Base-by-base conservation (phyloP, 2,329 filamentous ascomycete genomes). In the Hymenoscyphus occultus region DNA sequence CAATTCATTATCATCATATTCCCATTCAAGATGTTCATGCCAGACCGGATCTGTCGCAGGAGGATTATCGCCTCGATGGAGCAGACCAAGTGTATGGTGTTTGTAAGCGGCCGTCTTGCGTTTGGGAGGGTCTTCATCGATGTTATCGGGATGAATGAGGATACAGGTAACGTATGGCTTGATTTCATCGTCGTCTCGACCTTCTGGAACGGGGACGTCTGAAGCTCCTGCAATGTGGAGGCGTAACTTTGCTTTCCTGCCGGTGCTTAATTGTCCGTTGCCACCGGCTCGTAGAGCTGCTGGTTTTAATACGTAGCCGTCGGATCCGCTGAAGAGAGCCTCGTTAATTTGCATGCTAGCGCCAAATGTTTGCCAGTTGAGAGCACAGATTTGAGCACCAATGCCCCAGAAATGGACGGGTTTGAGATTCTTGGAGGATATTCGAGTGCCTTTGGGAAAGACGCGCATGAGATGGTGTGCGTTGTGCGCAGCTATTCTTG, bases 321-420 rank as follows among this genome's bases (percentile, higher is more conserved):
- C 84, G 0, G 86, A 86, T 13, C 86, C 86, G 58, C 80, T 81
- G 74, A 90, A 90, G 0, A 90, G 78, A 0, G 87, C 88, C 71
- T 89, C 86, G 72, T 90, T 90, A 69, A 90, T 79, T 74, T 90
- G 88, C 78, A 88, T 87, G 71, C 82, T 82, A 6, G 83, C 82
- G 40, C 86, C 86, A 68, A 89, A 90, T 0, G 83, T 88, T 72
- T 90, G 88, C 84, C 87, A 88, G 76, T 90, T 90, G 61, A 90
- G 79, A 2, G 88, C 88, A 72, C 86, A 89, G 58, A 90, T 86
- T 71, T 90, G 88, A 2, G 87, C 87, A 1, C 88, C 88, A 3
- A 89, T 74, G 6, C 81, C 86, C 88, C 88, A 90, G 73, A 88
- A 90, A 0, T 82, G 81, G 0, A 87, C 81, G 0, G 86, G 87